These are phyloP conservation scores for Uromyces viciae-fabae DNA, from an alignment of 1,284 basidiomycete genomes.

Conservation along the genomic window DNA sequence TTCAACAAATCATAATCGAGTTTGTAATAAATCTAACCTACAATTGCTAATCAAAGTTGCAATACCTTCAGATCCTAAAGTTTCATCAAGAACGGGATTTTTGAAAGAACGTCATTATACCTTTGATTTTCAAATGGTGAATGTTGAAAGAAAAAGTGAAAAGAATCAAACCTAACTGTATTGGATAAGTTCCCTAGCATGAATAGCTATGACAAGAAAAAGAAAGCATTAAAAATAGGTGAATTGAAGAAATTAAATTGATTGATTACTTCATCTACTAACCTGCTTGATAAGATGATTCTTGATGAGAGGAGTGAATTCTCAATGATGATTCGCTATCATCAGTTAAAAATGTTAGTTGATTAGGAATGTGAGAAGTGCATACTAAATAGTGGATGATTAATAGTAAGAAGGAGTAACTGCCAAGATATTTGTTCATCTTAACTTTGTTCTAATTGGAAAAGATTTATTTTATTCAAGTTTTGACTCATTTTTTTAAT, in stretches of 20 bases:
- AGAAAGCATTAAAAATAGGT: neutral
- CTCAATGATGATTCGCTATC: neutral
- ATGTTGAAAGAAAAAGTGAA: neutral
- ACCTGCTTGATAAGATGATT: slow-evolving; percentile 5
- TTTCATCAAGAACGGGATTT: neutral
- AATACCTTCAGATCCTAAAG: slow-evolving; percentile 37
- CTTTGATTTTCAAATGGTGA: too few species aligned
- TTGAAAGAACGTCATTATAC: too few species aligned
- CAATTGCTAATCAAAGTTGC: slow-evolving; percentile 36
- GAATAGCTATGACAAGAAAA: slow-evolving; percentile 12
- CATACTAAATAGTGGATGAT: neutral
- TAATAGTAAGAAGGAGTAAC: neutral
- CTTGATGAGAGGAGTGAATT: neutral
- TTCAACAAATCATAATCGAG: neutral
- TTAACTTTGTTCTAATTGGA: too few species aligned
- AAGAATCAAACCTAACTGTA: slow-evolving; percentile 31
- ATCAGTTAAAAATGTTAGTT: neutral
- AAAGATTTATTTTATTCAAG: too few species aligned
- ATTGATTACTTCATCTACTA: neutral
- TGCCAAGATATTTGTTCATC: too few species aligned
- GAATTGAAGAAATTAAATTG: neutral
- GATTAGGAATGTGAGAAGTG: neutral
- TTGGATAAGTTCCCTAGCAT: slow-evolving; percentile 42
- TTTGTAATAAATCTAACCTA: neutral
- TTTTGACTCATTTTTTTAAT: too few species aligned